These are phyloP conservation scores for Cryptosporidium ryanae DNA, from an alignment of 169 alveolate species.

Conservation along the genomic window DNA sequence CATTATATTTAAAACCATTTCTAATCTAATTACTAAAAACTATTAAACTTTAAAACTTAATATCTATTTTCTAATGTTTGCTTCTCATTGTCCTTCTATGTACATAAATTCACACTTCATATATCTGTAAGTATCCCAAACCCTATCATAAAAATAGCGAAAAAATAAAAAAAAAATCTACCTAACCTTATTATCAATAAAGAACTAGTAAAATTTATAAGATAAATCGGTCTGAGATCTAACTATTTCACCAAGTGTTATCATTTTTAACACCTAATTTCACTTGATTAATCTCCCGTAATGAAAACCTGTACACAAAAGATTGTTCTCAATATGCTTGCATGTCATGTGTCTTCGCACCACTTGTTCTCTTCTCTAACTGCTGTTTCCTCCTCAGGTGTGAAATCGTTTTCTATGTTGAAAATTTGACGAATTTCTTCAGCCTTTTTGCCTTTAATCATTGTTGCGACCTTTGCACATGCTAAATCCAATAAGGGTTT, in stretches of 20 bases:
- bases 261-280: no score
- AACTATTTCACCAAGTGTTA: no score
- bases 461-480: slow-evolving; percentile 95
- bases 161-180: no score
- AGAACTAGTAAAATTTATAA: no score
- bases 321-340: no score
- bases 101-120: no score
- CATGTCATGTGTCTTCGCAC: slow-evolving; percentile 89
- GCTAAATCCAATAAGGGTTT: slow-evolving; percentile 91
- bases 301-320: no score
- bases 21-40: neutral
- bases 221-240: no score
- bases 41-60: neutral
- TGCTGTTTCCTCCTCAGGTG: slow-evolving; percentile 96
- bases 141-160: no score
- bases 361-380: slow-evolving; percentile 95
- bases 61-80: neutral
- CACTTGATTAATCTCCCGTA: no score
- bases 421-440: slow-evolving; percentile 94
- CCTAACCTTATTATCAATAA: no score
- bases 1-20: neutral
- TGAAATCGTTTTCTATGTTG: slow-evolving; percentile 93
- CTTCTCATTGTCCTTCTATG: neutral
- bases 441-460: slow-evolving; percentile 93
- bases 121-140: no score